Evolutionary conservation across 371 early-diverging fungal genomes (phyloP).

Genomic region (Syncephalastrum monosporum): DNA sequence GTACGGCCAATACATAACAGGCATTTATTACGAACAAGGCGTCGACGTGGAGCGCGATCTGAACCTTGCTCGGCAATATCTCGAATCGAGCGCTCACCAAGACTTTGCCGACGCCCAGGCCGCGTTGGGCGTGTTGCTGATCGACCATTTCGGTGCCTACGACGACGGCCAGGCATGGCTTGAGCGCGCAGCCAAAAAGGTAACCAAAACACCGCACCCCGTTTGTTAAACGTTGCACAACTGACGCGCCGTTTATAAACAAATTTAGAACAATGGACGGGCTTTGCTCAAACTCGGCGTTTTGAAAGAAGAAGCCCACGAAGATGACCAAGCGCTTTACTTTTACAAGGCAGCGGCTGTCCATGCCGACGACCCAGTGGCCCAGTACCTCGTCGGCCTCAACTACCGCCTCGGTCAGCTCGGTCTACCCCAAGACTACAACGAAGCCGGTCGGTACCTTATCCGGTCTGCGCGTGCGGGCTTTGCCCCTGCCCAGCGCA

Average conservation of each 20-base stretch:
- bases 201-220: constrained; percentile 10
- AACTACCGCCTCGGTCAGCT: constrained; percentile 36
- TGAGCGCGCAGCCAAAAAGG: constrained; percentile 36
- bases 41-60: constrained; percentile 28
- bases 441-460: constrained; percentile 37
- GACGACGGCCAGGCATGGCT: constrained; percentile 41
- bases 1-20: constrained; percentile 47
- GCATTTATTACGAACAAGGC: constrained; percentile 47
- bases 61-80: constrained; percentile 31
- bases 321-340: constrained; percentile 24
- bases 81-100: constrained; percentile 36
- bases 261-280: constrained; percentile 32
- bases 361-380: constrained; percentile 28
- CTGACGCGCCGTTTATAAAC: background rate
- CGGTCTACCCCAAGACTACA: constrained; percentile 27
- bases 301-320: constrained; percentile 41
- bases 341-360: constrained; percentile 41
- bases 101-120: constrained; percentile 47
- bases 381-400: constrained; percentile 43
- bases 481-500: constrained; percentile 42
- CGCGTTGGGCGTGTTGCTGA: constrained; percentile 39
- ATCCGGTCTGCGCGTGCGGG: constrained; percentile 37
- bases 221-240: background rate
- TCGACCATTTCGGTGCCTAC: constrained; percentile 24
- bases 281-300: constrained; percentile 44